Evolutionary conservation across 768 basidiomycete species (phyloP).

Genomic region (Lepiota venenata): DNA sequence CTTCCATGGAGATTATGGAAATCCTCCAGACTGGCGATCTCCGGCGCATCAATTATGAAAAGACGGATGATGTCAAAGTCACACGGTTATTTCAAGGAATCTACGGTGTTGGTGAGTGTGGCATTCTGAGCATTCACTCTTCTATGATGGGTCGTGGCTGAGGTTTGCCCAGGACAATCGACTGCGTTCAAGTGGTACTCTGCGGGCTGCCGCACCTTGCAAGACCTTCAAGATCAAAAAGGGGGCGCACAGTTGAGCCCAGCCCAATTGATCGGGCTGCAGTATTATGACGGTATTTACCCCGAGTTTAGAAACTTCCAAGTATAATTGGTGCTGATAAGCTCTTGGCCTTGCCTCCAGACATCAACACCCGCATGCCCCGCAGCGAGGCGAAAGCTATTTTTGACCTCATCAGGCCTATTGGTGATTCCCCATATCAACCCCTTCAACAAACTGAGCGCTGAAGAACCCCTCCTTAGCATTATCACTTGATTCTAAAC

Average conservation of each 20-base stretch:
- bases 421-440: conserved; percentile 42
- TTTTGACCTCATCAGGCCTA: conserved; percentile 66
- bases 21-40: conserved; percentile 75
- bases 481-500: conserved; percentile 60
- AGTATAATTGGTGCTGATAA: not conserved
- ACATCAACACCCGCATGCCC: conserved; percentile 85
- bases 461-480: conserved; percentile 38
- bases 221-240: conserved; percentile 62
- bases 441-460: not conserved
- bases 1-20: conserved; percentile 63
- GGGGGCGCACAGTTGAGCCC: conserved; percentile 56
- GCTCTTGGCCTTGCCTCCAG: conserved; percentile 29
- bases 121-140: not conserved
- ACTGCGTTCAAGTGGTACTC: conserved; percentile 74
- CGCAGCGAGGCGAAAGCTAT: conserved; percentile 73
- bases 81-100: conserved; percentile 69
- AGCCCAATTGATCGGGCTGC: conserved; percentile 65
- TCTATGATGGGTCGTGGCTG: not conserved
- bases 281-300: conserved; percentile 62
- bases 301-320: not conserved
- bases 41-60: conserved; percentile 63
- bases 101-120: conserved; percentile 78
- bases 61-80: conserved; percentile 57
- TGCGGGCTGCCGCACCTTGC: conserved; percentile 73
- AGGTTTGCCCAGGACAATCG: conserved; percentile 42